These are phyloP conservation scores for Monilinia vaccinii-corymbosi DNA, from an alignment of 2,329 filamentous ascomycete genomes.

Conservation along the genomic window DNA sequence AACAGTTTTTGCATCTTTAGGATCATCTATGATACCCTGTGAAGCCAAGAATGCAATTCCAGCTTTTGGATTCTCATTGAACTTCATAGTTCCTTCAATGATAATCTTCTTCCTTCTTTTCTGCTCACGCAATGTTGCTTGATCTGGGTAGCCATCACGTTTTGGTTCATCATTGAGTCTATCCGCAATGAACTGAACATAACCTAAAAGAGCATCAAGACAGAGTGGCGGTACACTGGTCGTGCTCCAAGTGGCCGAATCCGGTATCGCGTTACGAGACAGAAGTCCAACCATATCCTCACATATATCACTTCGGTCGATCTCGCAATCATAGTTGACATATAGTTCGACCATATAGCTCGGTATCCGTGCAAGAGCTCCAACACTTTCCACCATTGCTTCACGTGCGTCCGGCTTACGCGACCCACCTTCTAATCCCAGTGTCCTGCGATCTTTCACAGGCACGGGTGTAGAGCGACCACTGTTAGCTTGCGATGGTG, in stretches of 20 bases:
- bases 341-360: slow-evolving; percentile 94
- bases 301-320: slow-evolving; percentile 82
- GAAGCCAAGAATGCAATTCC: slow-evolving; percentile 79
- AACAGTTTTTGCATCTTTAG: slow-evolving; percentile 64
- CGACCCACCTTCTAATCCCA: slow-evolving; percentile 84
- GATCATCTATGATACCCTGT: slow-evolving; percentile 74
- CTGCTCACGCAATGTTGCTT: slow-evolving; percentile 56
- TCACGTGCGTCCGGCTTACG: slow-evolving; percentile 92
- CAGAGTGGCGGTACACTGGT: slow-evolving; percentile 95
- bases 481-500: slow-evolving; percentile 58
- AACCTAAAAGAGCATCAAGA: slow-evolving; percentile 81
- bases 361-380: slow-evolving; percentile 83
- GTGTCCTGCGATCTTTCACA: slow-evolving; percentile 82
- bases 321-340: slow-evolving; percentile 95
- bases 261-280: slow-evolving; percentile 88
- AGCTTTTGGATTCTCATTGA: slow-evolving; percentile 89
- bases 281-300: slow-evolving; percentile 91
- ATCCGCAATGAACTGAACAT: slow-evolving; percentile 85
- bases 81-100: slow-evolving; percentile 77
- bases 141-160: slow-evolving; percentile 57
- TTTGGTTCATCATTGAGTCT: slow-evolving; percentile 63
- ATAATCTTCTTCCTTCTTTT: slow-evolving; percentile 78
- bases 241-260: slow-evolving; percentile 97
- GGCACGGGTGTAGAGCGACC: slow-evolving; percentile 84
- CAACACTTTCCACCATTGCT: slow-evolving; percentile 96